Conservation (phyloP, 2,329 filamentous ascomycete genomes). For the Plenodomus tracheiphilus region DNA sequence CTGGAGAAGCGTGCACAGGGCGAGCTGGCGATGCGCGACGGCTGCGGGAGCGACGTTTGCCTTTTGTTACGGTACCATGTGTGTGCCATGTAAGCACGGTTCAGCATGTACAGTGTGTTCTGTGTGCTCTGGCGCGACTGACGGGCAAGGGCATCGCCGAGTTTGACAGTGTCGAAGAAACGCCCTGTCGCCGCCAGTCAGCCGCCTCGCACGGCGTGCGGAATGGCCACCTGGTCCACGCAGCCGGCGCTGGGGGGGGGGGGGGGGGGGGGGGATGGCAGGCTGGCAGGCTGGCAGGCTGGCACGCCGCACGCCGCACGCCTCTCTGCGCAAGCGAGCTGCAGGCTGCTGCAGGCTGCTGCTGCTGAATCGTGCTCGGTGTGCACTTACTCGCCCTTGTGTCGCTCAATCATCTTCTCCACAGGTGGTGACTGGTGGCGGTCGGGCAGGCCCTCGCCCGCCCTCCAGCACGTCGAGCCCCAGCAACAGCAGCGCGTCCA, state of each 20-base stretch:
- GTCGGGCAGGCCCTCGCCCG: neutral
- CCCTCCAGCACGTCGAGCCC: neutral
- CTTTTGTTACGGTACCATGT: too few species aligned
- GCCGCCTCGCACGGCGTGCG: constrained; percentile 24
- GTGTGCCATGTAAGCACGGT: too few species aligned
- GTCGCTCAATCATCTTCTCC: constrained; percentile 13
- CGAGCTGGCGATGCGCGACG: neutral
- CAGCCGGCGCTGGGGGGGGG: constrained; percentile 29
- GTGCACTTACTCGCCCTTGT: constrained; percentile 23
- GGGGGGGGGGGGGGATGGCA: too few species aligned
- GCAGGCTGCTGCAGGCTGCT: constrained; percentile 6
- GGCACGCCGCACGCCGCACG: constrained; percentile 1
- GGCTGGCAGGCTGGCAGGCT: too few species aligned
- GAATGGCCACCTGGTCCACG: constrained; percentile 15
- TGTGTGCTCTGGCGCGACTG: constrained; percentile 6
- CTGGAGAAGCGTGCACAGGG: neutral
- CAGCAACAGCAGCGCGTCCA: neutral
- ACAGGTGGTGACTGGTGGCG: neutral
- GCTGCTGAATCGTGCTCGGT: constrained; percentile 3
- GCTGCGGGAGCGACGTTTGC: constrained; percentile 26
- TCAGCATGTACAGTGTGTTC: too few species aligned
- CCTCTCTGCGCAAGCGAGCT: constrained; percentile 30
- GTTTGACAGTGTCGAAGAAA: constrained; percentile 11
- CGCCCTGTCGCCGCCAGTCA: neutral
- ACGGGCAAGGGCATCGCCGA: constrained; percentile 10